Evolutionary conservation across 2,329 filamentous ascomycete genomes (phyloP), one percentile per base, ranked within the genome.

Genomic region (Penicillium italicum): DNA sequence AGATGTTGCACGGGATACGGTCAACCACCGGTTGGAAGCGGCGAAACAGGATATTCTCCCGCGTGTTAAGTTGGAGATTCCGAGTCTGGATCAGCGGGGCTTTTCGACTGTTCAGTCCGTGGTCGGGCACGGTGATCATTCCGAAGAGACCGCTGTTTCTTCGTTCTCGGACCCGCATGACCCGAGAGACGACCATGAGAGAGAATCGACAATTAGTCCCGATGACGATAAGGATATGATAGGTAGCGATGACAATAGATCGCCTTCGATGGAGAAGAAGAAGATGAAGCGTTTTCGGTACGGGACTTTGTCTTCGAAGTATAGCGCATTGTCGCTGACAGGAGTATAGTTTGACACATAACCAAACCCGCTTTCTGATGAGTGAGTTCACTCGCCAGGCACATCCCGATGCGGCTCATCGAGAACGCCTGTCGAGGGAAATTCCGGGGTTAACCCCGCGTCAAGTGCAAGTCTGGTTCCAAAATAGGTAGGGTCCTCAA

Each of bases 401-500:
- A 24, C 92, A 97, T 71, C 92, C 92, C 8, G 92, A 97, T 75
- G 92, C 92, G 38, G 89, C 90, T 44, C 91, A 96, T 72, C 83
- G 92, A 60, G 92, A 96, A 71, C 83, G 91, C 44, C 79, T 97
- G 36, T 93, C 92, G 4, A 81, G 88, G 60, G 91, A 97, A 71
- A 97, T 97, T 43, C 92, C 93, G 31, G 93, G 92, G 0, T 77
- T 97, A 46, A 96, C 90, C 66, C 90, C 92, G 36, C 85, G 92
- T 58, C 92, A 97, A 72, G 93, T 97, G 24, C 92, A 97, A 74
- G 92, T 97, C 47, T 97, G 92, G 93, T 97, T 97, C 75, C 92
- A 97, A 75, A 97, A 97, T 75, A 85, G 92, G 92, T 96, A 82
- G 66, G 81, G 69, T 50, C 12, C 59, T 33, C 44, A 37, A 36